These are phyloP conservation scores for Colletotrichum acutatum DNA, from an alignment of 2,329 filamentous ascomycete species.

Conservation along the genomic window DNA sequence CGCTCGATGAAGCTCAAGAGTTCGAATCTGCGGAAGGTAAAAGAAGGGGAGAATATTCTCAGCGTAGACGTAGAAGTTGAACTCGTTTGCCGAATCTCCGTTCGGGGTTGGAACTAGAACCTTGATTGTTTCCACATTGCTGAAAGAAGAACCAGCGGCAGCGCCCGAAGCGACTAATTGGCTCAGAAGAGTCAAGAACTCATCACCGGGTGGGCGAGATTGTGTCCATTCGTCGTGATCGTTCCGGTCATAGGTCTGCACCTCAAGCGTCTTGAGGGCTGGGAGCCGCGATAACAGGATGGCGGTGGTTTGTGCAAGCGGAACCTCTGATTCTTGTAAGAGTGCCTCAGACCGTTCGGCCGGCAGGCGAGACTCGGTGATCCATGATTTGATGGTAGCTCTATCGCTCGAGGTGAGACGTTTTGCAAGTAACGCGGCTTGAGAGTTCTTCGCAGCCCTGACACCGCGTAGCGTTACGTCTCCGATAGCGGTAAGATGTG, in stretches of 20 bases:
- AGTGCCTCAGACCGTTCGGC: not conserved
- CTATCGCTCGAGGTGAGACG: not conserved
- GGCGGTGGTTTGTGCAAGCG: not conserved
- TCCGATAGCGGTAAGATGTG: not conserved
- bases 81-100: not conserved
- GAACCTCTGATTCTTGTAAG: not conserved
- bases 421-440: not conserved
- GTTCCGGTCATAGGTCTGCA: slow-evolving; percentile 3
- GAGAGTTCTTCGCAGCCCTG: not conserved
- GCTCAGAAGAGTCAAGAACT: not conserved
- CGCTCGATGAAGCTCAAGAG: slow-evolving; percentile 1
- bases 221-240: not conserved
- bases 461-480: not conserved
- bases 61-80: not conserved
- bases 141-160: not conserved
- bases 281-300: not conserved
- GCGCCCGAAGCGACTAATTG: not conserved
- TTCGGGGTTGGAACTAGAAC: not conserved
- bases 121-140: not conserved
- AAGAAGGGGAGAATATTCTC: not conserved
- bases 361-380: not conserved
- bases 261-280: not conserved
- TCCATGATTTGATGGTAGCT: not conserved
- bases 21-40: not conserved
- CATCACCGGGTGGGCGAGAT: not conserved